Base-by-base conservation (phyloP, 441 rosid species). In the Erodium chrysanthum region DNA sequence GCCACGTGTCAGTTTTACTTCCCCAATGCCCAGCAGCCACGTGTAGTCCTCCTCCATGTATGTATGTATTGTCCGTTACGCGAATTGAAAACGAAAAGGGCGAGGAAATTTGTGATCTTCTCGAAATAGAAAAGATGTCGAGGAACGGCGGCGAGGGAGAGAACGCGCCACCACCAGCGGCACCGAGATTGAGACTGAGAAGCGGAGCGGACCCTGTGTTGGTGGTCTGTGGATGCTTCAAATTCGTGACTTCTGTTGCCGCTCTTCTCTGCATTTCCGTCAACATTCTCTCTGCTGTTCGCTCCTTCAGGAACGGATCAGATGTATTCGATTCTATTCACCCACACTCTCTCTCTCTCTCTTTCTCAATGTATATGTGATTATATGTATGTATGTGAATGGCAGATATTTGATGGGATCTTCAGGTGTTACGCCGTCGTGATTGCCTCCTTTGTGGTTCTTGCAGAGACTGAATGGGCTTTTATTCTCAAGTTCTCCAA, bases 391-490 rank as follows among this genome's bases (percentile, higher is more conserved):
- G 2, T 42, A 5, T 44, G 0, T 14, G 0, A 0, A 44, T 44
- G n/a, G 15, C 61, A 56, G 27, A 56, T 56, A 56, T 56, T 56
- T 21, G 61, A 56, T 56, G 61, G 61, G 44, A 86, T 93, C 44
- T 93, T 93, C 71, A 82, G 97, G 76, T 89, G 97, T 73, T 93
- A 91, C 56, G 96, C 96, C 15, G 93, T 89, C 74, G 67, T 83
- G 74, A 82, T 89, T 67, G 91, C 89, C 64, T 69, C 72, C 27
- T 73, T 91, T 42, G 96, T 86, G 68, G 88, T 88, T 60, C 64
- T 94, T 4, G 96, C 83, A 0, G 98, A 94, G 84, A 91, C 97
- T 0, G 98, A 94, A 66, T 94, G 98, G 98, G 83, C 73, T 7
- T 89, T 88, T 69, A 80, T 94, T 42, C 66, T 74, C 77, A 88